Conservation (phyloP, 2,329 filamentous ascomycete species). For the Aspergillus thermomutatus region DNA sequence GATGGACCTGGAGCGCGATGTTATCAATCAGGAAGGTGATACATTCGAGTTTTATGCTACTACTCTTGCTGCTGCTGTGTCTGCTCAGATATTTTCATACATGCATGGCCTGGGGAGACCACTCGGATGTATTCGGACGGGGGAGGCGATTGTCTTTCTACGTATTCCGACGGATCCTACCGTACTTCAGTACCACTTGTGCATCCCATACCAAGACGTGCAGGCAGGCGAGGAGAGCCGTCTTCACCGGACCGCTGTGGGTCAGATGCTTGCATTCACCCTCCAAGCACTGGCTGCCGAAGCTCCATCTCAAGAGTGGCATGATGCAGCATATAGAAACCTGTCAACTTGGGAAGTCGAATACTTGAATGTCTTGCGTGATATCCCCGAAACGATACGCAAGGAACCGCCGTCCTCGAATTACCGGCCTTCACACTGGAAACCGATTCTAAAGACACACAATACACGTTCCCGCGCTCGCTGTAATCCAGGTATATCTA, state of each 20-base stretch:
- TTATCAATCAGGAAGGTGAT: conserved; percentile 23
- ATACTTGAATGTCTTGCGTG: conserved; percentile 18
- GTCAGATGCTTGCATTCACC: conserved; percentile 31
- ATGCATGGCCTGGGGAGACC: conserved; percentile 23
- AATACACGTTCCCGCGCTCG: conserved; percentile 17
- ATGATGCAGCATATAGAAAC: conserved; percentile 13
- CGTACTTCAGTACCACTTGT: conserved; percentile 23
- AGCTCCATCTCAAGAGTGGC: conserved; percentile 22
- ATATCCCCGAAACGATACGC: conserved; percentile 23
- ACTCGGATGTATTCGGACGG: conserved; percentile 28
- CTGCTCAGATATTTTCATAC: conserved; percentile 29
- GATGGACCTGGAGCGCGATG: conserved; percentile 21
- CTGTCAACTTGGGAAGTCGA: conserved; percentile 24
- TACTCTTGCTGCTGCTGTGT: conserved; percentile 21
- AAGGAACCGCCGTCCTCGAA: conserved; percentile 18
- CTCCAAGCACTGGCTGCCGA: conserved; percentile 25
- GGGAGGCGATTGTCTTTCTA: conserved; percentile 31
- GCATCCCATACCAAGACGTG: conserved; percentile 24
- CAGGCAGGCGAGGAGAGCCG: conserved; percentile 16
- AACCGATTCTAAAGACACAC: conserved; percentile 14
- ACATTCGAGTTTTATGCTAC: conserved; percentile 24
- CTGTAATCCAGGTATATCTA: conserved; percentile 12
- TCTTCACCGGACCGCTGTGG: conserved; percentile 31
- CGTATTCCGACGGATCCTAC: conserved; percentile 22
- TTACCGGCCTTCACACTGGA: conserved; percentile 24